Percentiles rank a stretch among this genome's conserved stretches.
Evolutionary conservation across 495 filamentous ascomycete species (phyloP).

Genomic region (Terfezia boudieri): DNA sequence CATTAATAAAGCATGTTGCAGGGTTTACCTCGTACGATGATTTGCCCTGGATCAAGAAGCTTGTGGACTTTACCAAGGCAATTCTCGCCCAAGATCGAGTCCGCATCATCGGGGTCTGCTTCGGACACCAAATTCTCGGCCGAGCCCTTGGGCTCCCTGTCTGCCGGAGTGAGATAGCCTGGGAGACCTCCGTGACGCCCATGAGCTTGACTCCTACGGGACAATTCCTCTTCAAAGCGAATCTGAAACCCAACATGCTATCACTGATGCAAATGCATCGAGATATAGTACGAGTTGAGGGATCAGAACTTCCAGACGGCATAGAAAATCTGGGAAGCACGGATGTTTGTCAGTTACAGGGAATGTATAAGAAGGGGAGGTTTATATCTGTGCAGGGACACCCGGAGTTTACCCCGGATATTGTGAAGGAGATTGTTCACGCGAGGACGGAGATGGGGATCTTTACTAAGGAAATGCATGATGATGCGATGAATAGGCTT

Average conservation of each 20-base stretch:
- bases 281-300: conserved; percentile 39
- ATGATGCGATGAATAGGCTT: conserved; percentile 44
- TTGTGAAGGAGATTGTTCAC: conserved; percentile 46
- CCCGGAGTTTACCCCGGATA: conserved; percentile 63
- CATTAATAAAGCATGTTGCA: neutral
- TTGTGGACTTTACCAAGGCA: conserved; percentile 46
- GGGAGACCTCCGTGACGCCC: conserved; percentile 60
- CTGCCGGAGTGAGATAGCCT: conserved; percentile 41
- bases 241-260: conserved; percentile 36
- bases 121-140: conserved; percentile 77
- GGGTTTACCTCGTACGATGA: conserved; percentile 32
- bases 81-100: conserved; percentile 33
- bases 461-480: conserved; percentile 38
- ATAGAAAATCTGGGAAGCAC: conserved; percentile 44
- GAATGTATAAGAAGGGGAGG: conserved; percentile 44
- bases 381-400: conserved; percentile 76
- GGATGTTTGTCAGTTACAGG: conserved; percentile 48
- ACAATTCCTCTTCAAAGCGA: conserved; percentile 44
- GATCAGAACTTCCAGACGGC: conserved; percentile 29
- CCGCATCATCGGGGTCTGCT: conserved; percentile 60
- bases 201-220: conserved; percentile 49
- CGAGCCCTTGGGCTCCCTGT: conserved; percentile 50
- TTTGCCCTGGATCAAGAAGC: conserved; percentile 49
- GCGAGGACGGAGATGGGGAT: conserved; percentile 37
- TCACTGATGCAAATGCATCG: conserved; percentile 52